Evolutionary conservation across 2,329 filamentous ascomycete species (phyloP), one percentile per base, ranked within the genome.

Genomic region (Paecilomyces niveus): DNA sequence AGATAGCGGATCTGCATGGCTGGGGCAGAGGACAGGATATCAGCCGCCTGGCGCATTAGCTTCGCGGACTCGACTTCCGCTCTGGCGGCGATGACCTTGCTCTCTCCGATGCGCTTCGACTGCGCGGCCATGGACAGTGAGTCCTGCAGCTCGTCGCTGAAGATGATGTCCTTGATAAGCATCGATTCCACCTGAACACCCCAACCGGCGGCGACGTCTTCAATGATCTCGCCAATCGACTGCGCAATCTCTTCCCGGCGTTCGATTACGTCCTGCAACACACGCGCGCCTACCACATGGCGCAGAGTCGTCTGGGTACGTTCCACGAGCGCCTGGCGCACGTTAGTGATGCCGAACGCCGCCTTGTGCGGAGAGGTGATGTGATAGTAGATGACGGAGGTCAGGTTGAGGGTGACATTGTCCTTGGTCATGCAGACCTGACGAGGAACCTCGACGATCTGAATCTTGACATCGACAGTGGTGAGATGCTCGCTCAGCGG

Each of bases 381-480:
- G 82, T 96, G 92, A 81, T 99, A 99, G 84, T 99, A 99, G 78
- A 99, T 97, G 72, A 99, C 94, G 5, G 90, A 96, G 54, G 92
- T 97, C 65, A 99, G 83, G 68, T 92, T 88, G 50, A 99, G 83
- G 53, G 90, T 96, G 63, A 97, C 94, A 70, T 99, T 99, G 82
- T 99, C 94, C 80, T 97, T 97, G 74, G 94, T 99, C 92, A 99
- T 99, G 82, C 94, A 97, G 62, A 93, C 86, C 78, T 99, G 94
- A 77, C 92, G 87, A 18, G 93, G 93, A 24, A 99, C 94, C 81
- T 99, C 77, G 74, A 95, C 91, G 64, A 96, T 97, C 79, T 99
- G 94, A 67, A 97, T 97, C 86, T 97, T 99, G 79, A 99, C 94
- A 74, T 99, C 94, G 72, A 99, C 89, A 69, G 95, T 90, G 66